A percentile compares a stretch with the other conserved stretches of the same genome.
These are phyloP conservation scores for Saposhnikovia divaricata DNA, from an alignment of 129 eudicot species.

Conservation along the genomic window DNA sequence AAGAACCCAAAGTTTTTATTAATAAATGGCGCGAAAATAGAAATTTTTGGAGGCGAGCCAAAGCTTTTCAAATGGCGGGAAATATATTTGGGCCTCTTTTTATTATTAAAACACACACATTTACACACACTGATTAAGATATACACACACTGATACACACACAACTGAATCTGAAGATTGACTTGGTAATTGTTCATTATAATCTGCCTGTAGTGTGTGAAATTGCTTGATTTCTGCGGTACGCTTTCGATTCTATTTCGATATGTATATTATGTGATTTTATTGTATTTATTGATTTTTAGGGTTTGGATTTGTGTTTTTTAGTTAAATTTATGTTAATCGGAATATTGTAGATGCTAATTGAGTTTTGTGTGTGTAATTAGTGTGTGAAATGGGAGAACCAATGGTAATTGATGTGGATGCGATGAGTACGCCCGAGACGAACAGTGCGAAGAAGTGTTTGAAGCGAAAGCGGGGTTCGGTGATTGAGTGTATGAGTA, in stretches of 20 bases:
- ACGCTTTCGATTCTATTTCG: neutral
- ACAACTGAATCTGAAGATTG: neutral
- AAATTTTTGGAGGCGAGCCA: neutral
- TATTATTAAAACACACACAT: neutral
- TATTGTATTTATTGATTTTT: neutral
- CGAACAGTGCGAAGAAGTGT: conserved; percentile 26
- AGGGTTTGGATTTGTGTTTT: neutral
- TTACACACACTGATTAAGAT: neutral
- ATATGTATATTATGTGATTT: neutral
- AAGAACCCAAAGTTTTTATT: no score
- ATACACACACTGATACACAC: neutral
- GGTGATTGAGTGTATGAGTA: conserved; percentile 12
- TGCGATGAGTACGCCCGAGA: conserved; percentile 11
- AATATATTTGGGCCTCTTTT: neutral
- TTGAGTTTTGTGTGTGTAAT: neutral
- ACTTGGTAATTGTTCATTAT: neutral
- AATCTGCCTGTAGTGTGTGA: neutral
- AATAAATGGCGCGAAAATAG: neutral
- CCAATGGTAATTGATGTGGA: conserved; percentile 35
- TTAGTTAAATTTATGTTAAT: neutral
- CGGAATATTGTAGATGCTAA: neutral
- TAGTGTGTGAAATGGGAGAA: conserved; percentile 42
- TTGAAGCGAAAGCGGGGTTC: conserved; percentile 55
- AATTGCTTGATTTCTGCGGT: neutral
- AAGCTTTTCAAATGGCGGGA: neutral